These are phyloP conservation scores for Pseudocercospora macadamiae DNA, from an alignment of 2,329 filamentous ascomycete genomes.

Conservation along the genomic window DNA sequence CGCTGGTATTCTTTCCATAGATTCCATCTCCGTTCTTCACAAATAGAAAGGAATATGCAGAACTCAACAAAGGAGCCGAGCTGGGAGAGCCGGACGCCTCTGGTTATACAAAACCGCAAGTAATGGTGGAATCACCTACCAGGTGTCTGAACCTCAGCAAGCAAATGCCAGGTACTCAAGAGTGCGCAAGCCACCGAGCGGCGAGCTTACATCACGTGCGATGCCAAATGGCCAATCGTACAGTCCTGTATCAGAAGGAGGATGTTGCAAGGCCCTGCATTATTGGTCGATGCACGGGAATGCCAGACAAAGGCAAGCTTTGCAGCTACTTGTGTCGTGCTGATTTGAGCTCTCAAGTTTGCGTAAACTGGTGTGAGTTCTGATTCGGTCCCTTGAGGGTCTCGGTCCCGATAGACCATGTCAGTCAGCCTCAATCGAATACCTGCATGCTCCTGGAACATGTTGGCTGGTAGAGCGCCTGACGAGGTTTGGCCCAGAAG, in stretches of 20 bases:
- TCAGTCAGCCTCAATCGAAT: slow-evolving; percentile 10
- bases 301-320: slow-evolving; percentile 8
- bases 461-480: no score
- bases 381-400: slow-evolving; percentile 8
- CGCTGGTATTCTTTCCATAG: not conserved
- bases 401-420: slow-evolving; percentile 5
- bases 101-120: not conserved
- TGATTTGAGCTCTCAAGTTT: not conserved
- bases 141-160: not conserved
- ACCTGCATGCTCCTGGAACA: not conserved
- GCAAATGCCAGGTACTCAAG: not conserved
- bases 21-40: not conserved
- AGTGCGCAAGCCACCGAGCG: not conserved
- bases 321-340: not conserved
- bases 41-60: not conserved
- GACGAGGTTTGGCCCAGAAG: not conserved
- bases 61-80: not conserved
- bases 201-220: slow-evolving; percentile 1
- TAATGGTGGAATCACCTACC: not conserved
- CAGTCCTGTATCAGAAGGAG: not conserved
- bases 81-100: not conserved
- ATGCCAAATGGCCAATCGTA: not conserved
- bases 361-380: not conserved
- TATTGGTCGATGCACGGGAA: slow-evolving; percentile 1
- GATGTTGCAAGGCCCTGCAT: not conserved